Percentiles rank a stretch among this genome's conserved stretches.
Conservation (phyloP, 192 early-diverging fungal genomes). For the Entophlyctis luteolus region DNA sequence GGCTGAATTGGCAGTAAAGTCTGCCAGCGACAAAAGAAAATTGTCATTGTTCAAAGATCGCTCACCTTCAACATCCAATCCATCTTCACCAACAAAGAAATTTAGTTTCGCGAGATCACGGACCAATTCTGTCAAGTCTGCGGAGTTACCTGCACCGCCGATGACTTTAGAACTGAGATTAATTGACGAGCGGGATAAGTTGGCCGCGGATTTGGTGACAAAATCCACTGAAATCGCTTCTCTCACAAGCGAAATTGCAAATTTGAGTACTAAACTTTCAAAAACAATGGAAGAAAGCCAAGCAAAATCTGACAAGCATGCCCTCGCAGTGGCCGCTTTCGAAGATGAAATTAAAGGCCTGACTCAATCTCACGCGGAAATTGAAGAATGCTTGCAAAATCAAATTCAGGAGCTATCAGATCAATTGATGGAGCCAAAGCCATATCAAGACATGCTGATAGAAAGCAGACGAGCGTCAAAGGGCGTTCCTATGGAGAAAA, state of each 20-base stretch:
- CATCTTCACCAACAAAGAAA: background rate
- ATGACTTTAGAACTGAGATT: background rate
- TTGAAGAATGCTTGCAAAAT: constrained; percentile 28
- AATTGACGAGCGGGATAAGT: constrained; percentile 10
- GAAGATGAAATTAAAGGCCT: constrained; percentile 7
- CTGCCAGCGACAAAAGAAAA: background rate
- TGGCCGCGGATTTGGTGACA: background rate
- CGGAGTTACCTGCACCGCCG: background rate
- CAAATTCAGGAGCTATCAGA: constrained; percentile 30
- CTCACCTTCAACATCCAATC: background rate
- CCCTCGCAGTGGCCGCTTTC: background rate
- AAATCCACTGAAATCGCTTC: constrained; percentile 7
- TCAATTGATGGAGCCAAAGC: constrained; percentile 27
- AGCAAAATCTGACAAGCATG: background rate
- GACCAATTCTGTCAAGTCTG: background rate
- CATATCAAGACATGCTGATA: background rate
- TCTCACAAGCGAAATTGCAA: background rate
- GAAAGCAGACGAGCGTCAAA: background rate
- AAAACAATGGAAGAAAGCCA: background rate
- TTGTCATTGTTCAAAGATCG: too few species aligned
- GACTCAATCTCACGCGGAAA: constrained; percentile 2
- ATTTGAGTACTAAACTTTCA: background rate
- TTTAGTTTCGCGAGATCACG: background rate
- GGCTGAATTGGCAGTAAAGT: constrained; percentile 6
- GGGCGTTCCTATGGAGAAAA: background rate